phyloP scores from a whole-genome alignment of 306 rosid genomes.

The Biancaea sappan region DNA sequence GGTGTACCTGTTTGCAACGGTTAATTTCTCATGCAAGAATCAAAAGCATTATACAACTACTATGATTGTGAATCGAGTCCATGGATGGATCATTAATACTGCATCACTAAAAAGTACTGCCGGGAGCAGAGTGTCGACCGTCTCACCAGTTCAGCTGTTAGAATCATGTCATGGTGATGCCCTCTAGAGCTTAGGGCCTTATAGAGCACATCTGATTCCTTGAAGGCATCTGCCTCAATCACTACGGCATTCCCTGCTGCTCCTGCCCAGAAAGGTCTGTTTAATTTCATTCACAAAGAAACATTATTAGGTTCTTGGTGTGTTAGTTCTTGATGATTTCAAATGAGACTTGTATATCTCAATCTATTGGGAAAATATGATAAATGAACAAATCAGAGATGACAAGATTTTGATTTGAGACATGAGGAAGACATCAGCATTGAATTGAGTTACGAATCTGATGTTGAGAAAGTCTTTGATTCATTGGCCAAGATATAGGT shows the following conservation, averaged over 20 bases:
- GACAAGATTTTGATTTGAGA: not conserved
- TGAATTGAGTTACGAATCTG: not conserved
- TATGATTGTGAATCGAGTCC: not conserved
- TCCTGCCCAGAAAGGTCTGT: constrained; percentile 93
- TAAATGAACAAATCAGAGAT: too few relatives aligned
- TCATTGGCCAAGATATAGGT: not conserved
- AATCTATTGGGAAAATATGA: constrained; percentile 9
- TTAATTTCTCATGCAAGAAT: constrained; percentile 7
- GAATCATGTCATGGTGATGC: constrained; percentile 85
- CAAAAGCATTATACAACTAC: constrained; percentile 1
- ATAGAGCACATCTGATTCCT: constrained; percentile 94
- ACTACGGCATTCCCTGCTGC: constrained; percentile 79
- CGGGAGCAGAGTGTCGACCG: constrained; percentile 25
- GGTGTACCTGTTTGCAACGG: constrained; percentile 70
- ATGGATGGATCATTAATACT: not conserved
- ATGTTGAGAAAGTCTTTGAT: not conserved
- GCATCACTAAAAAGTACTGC: not conserved
- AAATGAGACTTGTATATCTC: constrained; percentile 1
- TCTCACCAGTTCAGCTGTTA: constrained; percentile 86
- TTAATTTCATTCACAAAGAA: constrained; percentile 42
- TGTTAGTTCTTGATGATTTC: constrained; percentile 18
- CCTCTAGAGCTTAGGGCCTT: constrained; percentile 90
- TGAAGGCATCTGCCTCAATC: constrained; percentile 95
- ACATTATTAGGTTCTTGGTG: constrained; percentile 35
- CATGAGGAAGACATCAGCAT: not conserved